These are phyloP conservation scores for Anaeromyces robustus DNA, from an alignment of 192 early-diverging fungal genomes.

Conservation along the genomic window DNA sequence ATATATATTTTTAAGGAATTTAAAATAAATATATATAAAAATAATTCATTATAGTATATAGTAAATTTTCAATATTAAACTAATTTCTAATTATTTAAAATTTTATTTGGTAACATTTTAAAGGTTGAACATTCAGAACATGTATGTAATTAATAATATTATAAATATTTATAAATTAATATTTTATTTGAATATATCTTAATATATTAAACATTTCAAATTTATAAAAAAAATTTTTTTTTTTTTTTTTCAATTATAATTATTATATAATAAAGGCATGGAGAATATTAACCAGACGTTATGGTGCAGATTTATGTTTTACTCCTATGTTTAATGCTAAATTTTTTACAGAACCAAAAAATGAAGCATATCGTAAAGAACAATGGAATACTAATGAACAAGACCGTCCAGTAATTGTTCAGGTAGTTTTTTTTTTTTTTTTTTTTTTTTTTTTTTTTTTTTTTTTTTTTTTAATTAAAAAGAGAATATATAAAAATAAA, in stretches of 20 bases:
- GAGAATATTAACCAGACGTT: conserved; percentile 75
- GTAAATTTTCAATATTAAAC: too few species aligned
- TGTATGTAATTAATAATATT: conserved; percentile 2
- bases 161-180: neutral
- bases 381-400: conserved; percentile 48
- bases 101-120: too few species aligned
- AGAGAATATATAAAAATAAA: too few species aligned
- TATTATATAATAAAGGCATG: conserved; percentile 43
- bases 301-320: conserved; percentile 78
- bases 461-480: too few species aligned
- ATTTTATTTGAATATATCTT: too few species aligned
- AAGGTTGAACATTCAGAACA: conserved; percentile 75
- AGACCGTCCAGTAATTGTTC: conserved; percentile 72
- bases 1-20: too few species aligned
- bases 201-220: too few species aligned
- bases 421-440: too few species aligned
- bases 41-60: neutral
- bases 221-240: too few species aligned
- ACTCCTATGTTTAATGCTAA: conserved; percentile 83
- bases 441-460: too few species aligned
- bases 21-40: neutral
- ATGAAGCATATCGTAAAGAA: conserved; percentile 50
- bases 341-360: conserved; percentile 51
- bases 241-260: neutral
- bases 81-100: too few species aligned